Evolutionary conservation across 1,284 basidiomycete genomes (phyloP).

Genomic region (Cutaneotrichosporon daszewskae): DNA sequence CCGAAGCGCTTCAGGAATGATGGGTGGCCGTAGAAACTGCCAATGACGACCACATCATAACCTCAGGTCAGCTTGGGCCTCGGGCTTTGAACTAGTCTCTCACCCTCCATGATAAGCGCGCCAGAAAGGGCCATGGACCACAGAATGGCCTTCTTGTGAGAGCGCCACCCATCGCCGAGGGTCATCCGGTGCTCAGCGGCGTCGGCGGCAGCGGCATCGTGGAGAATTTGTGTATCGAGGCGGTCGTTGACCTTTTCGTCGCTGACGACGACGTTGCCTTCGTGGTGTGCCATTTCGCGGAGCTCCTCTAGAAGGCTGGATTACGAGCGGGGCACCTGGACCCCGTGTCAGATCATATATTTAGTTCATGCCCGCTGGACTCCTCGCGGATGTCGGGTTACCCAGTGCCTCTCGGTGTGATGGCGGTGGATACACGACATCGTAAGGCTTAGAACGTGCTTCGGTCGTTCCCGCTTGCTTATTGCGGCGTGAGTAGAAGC

Average conservation of each 20-base stretch:
- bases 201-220: constrained; percentile 40
- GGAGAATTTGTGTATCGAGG: not conserved
- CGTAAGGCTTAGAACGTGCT: too few relatives aligned
- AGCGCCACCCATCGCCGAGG: constrained; percentile 42
- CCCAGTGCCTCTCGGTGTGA: too few relatives aligned
- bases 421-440: too few relatives aligned
- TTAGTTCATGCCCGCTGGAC: too few relatives aligned
- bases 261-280: not conserved
- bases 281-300: not conserved
- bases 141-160: constrained; percentile 48
- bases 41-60: constrained; percentile 43
- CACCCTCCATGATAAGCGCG: constrained; percentile 25
- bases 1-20: constrained; percentile 31
- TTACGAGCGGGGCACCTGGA: too few relatives aligned
- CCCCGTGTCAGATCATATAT: too few relatives aligned
- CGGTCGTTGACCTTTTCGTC: not conserved
- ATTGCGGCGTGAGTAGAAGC: too few relatives aligned
- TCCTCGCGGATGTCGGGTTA: too few relatives aligned
- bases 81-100: too few relatives aligned
- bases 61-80: too few relatives aligned
- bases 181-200: constrained; percentile 44
- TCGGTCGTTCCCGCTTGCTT: too few relatives aligned
- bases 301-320: too few relatives aligned
- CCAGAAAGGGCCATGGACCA: constrained; percentile 46
- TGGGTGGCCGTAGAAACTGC: constrained; percentile 46